A percentile compares a stretch with the other conserved stretches of the same genome.
phyloP scores from a whole-genome alignment of 371 early-diverging fungal genomes.

The Phascolomyces articulosus region DNA sequence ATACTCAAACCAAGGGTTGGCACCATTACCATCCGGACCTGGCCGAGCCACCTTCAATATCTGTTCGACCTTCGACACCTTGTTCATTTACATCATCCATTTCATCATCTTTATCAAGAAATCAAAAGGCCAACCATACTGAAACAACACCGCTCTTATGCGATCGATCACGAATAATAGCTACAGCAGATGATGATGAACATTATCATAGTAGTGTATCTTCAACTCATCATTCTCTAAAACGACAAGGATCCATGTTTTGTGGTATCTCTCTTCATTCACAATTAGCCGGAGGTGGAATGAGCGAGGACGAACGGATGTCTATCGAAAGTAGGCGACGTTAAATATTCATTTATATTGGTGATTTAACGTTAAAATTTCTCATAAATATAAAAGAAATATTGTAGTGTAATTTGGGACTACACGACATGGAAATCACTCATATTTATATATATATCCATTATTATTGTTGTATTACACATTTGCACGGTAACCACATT shows the following conservation, averaged over 20 bases:
- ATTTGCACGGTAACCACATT: no score
- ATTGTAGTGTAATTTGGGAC: no score
- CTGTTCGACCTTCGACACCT: neutral
- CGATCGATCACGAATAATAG: neutral
- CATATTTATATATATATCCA: no score
- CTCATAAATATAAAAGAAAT: no score
- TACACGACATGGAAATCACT: no score
- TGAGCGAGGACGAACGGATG: slow-evolving; percentile 11
- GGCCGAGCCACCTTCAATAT: slow-evolving; percentile 11
- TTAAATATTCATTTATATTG: neutral
- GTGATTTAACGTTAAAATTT: no score
- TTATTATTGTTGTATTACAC: no score
- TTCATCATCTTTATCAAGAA: neutral
- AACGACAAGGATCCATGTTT: slow-evolving; percentile 8
- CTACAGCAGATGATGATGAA: slow-evolving; percentile 4
- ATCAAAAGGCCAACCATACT: neutral
- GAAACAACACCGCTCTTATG: slow-evolving; percentile 10
- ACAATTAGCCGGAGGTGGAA: slow-evolving; percentile 16
- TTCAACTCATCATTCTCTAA: slow-evolving; percentile 6
- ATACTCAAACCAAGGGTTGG: neutral
- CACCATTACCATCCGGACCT: neutral
- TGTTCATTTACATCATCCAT: neutral
- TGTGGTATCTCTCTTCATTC: slow-evolving; percentile 21
- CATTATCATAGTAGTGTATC: slow-evolving; percentile 11
- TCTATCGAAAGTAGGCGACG: neutral